Evolutionary conservation across 345 rosid species (phyloP).

Genomic region (Eucalyptus regnans): DNA sequence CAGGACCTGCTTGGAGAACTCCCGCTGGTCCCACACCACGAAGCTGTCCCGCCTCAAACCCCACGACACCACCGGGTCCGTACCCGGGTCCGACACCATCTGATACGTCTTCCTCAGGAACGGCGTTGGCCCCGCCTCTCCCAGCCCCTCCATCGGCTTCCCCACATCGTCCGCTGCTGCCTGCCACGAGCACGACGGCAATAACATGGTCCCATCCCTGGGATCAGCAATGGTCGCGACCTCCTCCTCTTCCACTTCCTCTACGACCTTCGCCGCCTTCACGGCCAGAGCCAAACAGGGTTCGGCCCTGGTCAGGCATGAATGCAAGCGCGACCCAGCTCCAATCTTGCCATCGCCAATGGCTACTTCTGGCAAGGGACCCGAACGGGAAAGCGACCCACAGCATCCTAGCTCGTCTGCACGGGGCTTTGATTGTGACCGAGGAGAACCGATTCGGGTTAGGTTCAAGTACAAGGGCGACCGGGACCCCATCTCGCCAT

Average conservation of each 20-base stretch:
- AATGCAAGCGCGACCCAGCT: not conserved
- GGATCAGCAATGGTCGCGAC: not conserved
- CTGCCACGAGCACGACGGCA: not conserved
- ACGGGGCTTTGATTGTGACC: too few species aligned
- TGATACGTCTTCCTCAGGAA: slow-evolving; percentile 40
- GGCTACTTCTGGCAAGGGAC: not conserved
- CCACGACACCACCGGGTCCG: slow-evolving; percentile 40
- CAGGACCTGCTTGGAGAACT: slow-evolving; percentile 25
- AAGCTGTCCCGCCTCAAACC: slow-evolving; percentile 26
- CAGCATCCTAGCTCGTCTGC: too few species aligned
- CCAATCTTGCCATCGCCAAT: not conserved
- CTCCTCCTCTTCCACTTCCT: not conserved
- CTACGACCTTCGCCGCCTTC: not conserved
- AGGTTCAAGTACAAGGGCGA: too few species aligned
- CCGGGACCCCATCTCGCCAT: not conserved
- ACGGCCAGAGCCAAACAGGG: not conserved
- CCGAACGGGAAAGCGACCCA: not conserved
- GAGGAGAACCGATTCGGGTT: too few species aligned
- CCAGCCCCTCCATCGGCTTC: slow-evolving; percentile 40
- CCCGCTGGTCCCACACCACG: slow-evolving; percentile 36
- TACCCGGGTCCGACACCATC: slow-evolving; percentile 37
- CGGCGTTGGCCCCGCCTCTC: slow-evolving; percentile 44
- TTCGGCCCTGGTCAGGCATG: not conserved
- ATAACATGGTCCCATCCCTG: not conserved
- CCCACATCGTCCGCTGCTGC: slow-evolving; percentile 5